A percentile compares a stretch with the other conserved stretches of the same genome.
Evolutionary conservation across 345 rosid species (phyloP).

Genomic region (Boechera divaricarpa): DNA sequence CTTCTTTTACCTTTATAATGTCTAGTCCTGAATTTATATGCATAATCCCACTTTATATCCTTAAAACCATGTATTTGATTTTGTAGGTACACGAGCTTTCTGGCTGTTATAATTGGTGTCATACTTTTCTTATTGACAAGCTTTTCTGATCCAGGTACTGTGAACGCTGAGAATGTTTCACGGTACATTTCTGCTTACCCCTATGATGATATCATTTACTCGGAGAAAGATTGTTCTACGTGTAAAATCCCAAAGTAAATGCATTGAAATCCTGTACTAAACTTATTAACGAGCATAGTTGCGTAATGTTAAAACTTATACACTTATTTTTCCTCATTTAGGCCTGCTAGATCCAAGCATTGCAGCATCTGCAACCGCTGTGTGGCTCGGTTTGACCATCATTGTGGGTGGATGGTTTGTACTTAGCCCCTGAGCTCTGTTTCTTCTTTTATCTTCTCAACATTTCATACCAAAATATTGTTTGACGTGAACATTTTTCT

Average conservation of each 20-base stretch:
- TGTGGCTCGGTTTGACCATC: conserved; percentile 97
- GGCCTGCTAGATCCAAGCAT: conserved; percentile 98
- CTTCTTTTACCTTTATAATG: conserved; percentile 5
- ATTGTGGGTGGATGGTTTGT: conserved; percentile 97
- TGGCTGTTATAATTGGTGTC: conserved; percentile 76
- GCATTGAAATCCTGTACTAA: not conserved
- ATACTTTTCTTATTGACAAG: conserved; percentile 75
- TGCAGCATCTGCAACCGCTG: conserved; percentile 92
- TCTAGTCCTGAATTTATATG: not conserved
- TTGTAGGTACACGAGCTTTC: conserved; percentile 73
- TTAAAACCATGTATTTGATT: conserved; percentile 17
- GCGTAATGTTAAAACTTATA: conserved; percentile 1
- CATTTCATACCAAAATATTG: conserved; percentile 2
- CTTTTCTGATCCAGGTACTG: conserved; percentile 93
- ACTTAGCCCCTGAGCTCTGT: conserved; percentile 2
- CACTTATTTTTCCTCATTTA: conserved; percentile 40
- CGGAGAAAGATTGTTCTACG: conserved; percentile 80
- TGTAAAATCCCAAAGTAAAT: conserved; percentile 88
- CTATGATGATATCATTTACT: conserved; percentile 72
- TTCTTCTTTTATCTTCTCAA: not conserved
- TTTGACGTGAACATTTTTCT: conserved; percentile 30
- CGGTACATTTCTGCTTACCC: conserved; percentile 77
- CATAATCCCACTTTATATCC: not conserved
- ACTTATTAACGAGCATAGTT: conserved; percentile 10
- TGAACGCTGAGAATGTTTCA: conserved; percentile 68